Evolutionary conservation across 306 rosid genomes (phyloP).

Genomic region (Geum urbanum): DNA sequence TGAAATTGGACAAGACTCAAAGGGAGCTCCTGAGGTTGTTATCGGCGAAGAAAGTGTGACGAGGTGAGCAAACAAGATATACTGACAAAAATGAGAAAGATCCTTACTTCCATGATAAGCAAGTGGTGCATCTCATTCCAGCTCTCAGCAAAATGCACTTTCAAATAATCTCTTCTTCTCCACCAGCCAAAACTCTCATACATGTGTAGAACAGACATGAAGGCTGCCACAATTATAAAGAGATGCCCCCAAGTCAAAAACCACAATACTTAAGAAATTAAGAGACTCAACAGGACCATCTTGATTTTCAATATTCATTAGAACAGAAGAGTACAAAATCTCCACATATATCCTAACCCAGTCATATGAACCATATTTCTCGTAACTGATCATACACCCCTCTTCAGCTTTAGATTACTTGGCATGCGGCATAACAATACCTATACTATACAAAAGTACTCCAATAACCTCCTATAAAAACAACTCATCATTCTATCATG

Average conservation of each 20-base stretch:
- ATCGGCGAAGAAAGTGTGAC: background rate
- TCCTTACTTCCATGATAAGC: slow-evolving; percentile 91
- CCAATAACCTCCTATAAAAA: background rate
- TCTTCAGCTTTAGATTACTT: background rate
- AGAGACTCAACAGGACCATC: background rate
- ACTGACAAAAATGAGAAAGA: slow-evolving; percentile 19
- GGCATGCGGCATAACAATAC: background rate
- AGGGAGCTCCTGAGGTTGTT: background rate
- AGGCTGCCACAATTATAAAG: slow-evolving; percentile 46
- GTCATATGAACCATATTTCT: background rate
- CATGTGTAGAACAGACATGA: slow-evolving; percentile 91
- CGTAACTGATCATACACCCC: background rate
- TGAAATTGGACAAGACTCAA: background rate
- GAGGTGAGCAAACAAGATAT: background rate
- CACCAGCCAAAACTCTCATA: slow-evolving; percentile 99
- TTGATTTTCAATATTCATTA: background rate
- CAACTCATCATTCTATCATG: background rate
- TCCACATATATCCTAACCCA: background rate
- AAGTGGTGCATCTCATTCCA: slow-evolving; percentile 99
- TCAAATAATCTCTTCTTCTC: slow-evolving; percentile 92
- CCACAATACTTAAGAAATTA: background rate
- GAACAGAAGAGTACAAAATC: background rate
- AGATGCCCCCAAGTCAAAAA: slow-evolving; percentile 6
- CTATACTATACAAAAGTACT: background rate
- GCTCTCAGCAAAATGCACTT: slow-evolving; percentile 99